Percentiles rank a stretch among this genome's conserved stretches.
These are phyloP conservation scores for Neostapfia colusana DNA, from an alignment of 176 grass and related monocot species.

Conservation along the genomic window DNA sequence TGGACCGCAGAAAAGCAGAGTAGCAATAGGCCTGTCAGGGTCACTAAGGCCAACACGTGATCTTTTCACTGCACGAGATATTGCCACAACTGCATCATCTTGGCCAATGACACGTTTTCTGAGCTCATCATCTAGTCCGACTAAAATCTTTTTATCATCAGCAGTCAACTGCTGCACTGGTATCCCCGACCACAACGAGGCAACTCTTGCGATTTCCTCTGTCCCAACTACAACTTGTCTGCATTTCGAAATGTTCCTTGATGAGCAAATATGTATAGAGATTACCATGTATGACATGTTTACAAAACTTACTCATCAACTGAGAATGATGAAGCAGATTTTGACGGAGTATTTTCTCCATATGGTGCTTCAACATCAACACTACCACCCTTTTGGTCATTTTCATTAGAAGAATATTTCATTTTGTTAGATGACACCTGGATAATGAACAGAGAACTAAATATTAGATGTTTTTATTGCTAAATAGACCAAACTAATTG, in stretches of 20 bases:
- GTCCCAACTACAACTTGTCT: slow-evolving; percentile 72
- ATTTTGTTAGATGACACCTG: slow-evolving; percentile 68
- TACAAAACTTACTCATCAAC: slow-evolving; percentile 73
- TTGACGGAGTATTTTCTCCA: slow-evolving; percentile 29
- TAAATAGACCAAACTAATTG: slow-evolving; percentile 6
- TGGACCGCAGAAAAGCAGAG: slow-evolving; percentile 87
- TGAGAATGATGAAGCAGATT: slow-evolving; percentile 36
- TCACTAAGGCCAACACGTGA: slow-evolving; percentile 86
- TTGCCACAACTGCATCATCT: slow-evolving; percentile 84
- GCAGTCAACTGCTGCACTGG: slow-evolving; percentile 88
- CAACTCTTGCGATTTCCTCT: slow-evolving; percentile 92
- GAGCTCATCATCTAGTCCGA: slow-evolving; percentile 76
- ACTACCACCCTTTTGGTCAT: slow-evolving; percentile 28
- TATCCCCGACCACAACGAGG: slow-evolving; percentile 94
- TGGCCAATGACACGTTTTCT: slow-evolving; percentile 91
- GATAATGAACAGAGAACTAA: slow-evolving; percentile 16
- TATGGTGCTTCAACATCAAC: slow-evolving; percentile 16
- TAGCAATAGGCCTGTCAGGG: slow-evolving; percentile 90
- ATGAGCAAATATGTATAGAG: slow-evolving; percentile 21
- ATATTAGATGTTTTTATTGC: slow-evolving; percentile 17
- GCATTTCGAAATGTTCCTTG: slow-evolving; percentile 38
- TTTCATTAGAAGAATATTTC: slow-evolving; percentile 66
- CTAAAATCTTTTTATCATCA: slow-evolving; percentile 77
- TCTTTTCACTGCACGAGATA: slow-evolving; percentile 87
- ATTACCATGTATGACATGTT: slow-evolving; percentile 18